Conservation (phyloP, 345 rosid genomes). For the Linum usitatissimum region DNA sequence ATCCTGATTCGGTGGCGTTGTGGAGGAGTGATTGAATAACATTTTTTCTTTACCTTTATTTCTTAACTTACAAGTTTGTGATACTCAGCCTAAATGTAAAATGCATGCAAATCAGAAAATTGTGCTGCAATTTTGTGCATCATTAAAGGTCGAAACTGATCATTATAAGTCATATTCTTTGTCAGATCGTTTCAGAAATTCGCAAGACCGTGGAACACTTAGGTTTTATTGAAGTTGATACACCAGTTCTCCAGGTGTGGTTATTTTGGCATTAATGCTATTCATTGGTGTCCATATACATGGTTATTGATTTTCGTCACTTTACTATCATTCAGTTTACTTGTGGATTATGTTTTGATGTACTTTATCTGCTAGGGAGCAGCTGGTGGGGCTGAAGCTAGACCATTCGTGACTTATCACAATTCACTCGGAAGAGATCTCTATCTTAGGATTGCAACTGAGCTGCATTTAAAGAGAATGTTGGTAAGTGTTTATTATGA, state of each 20-base stretch:
- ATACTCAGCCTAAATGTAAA: no score
- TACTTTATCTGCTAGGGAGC: slow-evolving; percentile 65
- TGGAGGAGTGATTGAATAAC: no score
- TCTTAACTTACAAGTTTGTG: no score
- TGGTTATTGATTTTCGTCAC: background rate
- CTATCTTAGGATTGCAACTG: slow-evolving; percentile 89
- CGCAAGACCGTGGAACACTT: slow-evolving; percentile 71
- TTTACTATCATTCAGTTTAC: slow-evolving; percentile 4
- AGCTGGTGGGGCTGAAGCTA: slow-evolving; percentile 99
- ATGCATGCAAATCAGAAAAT: no score
- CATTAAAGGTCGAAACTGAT: background rate
- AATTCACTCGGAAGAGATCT: slow-evolving; percentile 92
- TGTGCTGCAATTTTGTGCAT: no score
- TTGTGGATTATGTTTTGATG: slow-evolving; percentile 26
- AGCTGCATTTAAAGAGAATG: slow-evolving; percentile 96
- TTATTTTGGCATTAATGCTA: slow-evolving; percentile 13
- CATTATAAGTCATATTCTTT: slow-evolving; percentile 9
- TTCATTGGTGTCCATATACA: background rate
- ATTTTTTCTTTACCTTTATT: no score
- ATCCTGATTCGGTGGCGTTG: no score
- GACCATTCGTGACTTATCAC: slow-evolving; percentile 89
- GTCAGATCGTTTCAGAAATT: slow-evolving; percentile 73
- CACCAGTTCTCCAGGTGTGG: slow-evolving; percentile 93
- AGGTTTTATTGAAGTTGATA: slow-evolving; percentile 89
- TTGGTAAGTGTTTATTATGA: slow-evolving; percentile 37